Base-by-base conservation (phyloP, 73 alveolate species). In the Paramecium caudatum region DNA sequence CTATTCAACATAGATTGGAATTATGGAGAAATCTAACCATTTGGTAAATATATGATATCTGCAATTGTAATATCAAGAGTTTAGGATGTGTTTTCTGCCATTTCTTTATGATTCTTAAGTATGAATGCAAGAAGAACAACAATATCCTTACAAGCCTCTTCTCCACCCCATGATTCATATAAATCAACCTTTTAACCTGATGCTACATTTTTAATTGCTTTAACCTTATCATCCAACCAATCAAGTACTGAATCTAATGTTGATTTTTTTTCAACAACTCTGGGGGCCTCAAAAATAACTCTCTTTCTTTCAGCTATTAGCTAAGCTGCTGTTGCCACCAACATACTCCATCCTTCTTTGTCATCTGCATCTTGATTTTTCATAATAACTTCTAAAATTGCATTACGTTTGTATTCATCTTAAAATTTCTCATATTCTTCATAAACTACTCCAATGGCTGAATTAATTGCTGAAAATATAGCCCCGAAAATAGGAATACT, bases 261-360 rank as follows among this genome's bases (percentile, higher is more conserved):
- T n/a, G n/a, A n/a, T 55, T 19, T 55, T 5, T 55, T 55, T 55
- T 55, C 80, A 8, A 55, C 43, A n/a, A n/a, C n/a, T 55, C 80
- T 55, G 0, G 23, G 23, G 23, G 80, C 43, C 30, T 55, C 43
- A 27, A 55, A 55, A 23, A 27, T 27, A 16, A 27, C 30, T 27
- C 80, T 55, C 13, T 55, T 55, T 55, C 80, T 55, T 3, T 37
- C 9, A 10, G 45, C 80, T 55, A 55, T 55, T 27, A 55, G n/a
- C 21, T 41, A 17, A 41, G 69, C 88, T 34, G 88, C 88, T 10
- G 47, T 27, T 34, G 69, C 88, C 7, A 74, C 65, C 9, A 74
- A 37, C 88, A 74, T 41, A 39, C 68, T 74, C 88, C 88, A 74
- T 19, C 32, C 88, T n/a, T 74, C 62, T 39, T 45, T 39, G 32